Base-by-base conservation (phyloP, 768 basidiomycete genomes). In the Phanerochaete carnosa region DNA sequence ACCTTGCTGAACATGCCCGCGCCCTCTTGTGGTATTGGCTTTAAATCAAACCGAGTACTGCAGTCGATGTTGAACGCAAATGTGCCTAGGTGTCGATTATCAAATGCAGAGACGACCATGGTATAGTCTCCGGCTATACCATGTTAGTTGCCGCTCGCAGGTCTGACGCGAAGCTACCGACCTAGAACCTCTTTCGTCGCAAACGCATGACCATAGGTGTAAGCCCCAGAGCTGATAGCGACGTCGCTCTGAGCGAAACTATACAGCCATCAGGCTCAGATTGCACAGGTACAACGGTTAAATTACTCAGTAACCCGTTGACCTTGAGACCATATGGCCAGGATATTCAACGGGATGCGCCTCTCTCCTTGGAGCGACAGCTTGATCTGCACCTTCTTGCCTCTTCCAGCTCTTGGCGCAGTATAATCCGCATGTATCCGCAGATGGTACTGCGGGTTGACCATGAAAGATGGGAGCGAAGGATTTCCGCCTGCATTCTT, bases 361-460 rank as follows among this genome's bases (percentile, higher is more conserved):
- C 83, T 86, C 16, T 80, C 79, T 1, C 84, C 84, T 47, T 82
- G 81, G 33, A 87, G 67, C 1, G 75, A 76, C 32, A 90, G 59
- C 8, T 76, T 68, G 9, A 83, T 68, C 9, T 70, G 71, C 7
- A 79, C 74, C 65, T 80, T 86, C 26, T 46, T 28, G 5, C 56
- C 61, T 28, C 65, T 62, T 3, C 33, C 37, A 28, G 49, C 45
- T 3, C 33, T 23, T 12, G 30, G n/a, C 11, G 61, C 43, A 6
- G 45, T n/a, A 9, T 58, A 13, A 22, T 62, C 66, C 66, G 82
- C 75, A 56, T 79, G 75, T 22, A 96, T 74, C 7, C 74, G 79
- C 15, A 98, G 76, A 58, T 81, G 80, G 72, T 92, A 98, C 68
- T 97, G 94, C 0, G 95, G 95, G 69, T 98, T 98, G 52, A 83